A percentile compares a stretch with the other conserved stretches of the same genome.
Conservation (phyloP, 495 filamentous ascomycete species). For the Durotheca rogersii region DNA sequence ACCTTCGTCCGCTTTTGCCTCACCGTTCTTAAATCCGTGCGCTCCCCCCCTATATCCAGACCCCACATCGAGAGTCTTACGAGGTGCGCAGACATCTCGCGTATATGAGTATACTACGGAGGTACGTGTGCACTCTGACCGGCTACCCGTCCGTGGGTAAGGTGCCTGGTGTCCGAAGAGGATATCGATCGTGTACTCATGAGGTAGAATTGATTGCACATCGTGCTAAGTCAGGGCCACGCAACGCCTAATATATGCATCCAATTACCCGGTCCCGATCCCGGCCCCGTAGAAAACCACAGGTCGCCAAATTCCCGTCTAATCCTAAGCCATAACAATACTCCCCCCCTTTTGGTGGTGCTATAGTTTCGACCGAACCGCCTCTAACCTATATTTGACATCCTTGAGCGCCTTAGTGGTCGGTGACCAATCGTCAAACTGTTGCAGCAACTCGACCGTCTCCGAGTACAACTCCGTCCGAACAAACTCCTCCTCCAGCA, state of each 20-base stretch:
- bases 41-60: no score
- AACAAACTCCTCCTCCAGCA: conserved; percentile 91
- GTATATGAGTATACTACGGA: no score
- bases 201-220: no score
- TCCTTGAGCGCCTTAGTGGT: conserved; percentile 86
- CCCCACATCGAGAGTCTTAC: no score
- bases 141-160: no score
- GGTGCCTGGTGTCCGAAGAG: no score
- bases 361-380: conserved; percentile 79
- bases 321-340: conserved; percentile 4
- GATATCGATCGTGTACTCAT: background rate
- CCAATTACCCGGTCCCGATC: conserved; percentile 1
- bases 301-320: conserved; percentile 3
- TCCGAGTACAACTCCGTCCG: conserved; percentile 74
- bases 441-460: conserved; percentile 72
- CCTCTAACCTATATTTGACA: conserved; percentile 93
- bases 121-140: no score
- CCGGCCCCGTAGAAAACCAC: conserved; percentile 8
- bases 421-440: conserved; percentile 95
- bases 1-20: no score
- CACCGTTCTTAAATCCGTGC: no score
- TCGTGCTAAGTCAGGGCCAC: conserved; percentile 6
- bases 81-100: no score
- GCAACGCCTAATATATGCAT: conserved; percentile 18
- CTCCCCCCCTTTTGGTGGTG: no score